phyloP scores from a whole-genome alignment of 2,329 filamentous ascomycete genomes.

The Claviceps sp. region DNA sequence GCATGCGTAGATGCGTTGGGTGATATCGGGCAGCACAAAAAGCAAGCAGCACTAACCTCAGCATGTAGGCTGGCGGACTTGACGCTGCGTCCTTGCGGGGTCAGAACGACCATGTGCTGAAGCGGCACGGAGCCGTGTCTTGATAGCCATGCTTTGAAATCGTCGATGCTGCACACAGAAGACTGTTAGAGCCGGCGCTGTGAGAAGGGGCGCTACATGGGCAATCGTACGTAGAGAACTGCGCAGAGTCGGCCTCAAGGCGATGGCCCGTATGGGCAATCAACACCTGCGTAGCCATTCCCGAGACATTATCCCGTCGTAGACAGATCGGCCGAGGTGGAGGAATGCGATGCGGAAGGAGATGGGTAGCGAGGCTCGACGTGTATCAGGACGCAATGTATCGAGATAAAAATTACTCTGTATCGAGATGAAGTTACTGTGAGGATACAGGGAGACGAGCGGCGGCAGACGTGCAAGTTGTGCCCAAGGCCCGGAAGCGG shows the following conservation, averaged over 20 bases:
- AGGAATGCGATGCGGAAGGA: neutral
- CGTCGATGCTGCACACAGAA: constrained; percentile 52
- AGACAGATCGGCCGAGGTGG: constrained; percentile 8
- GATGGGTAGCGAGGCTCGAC: neutral
- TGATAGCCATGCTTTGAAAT: constrained; percentile 70
- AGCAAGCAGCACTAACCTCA: constrained; percentile 44
- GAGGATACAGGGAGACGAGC: neutral
- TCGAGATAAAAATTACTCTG: neutral
- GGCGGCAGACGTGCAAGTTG: neutral
- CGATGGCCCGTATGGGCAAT: constrained; percentile 87
- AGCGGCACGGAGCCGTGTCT: constrained; percentile 59
- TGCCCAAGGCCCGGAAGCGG: neutral
- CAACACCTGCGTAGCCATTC: constrained; percentile 80
- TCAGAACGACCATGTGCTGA: constrained; percentile 77
- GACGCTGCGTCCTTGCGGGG: constrained; percentile 69
- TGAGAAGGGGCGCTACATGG: too few species aligned
- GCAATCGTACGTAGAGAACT: constrained; percentile 54
- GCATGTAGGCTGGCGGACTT: constrained; percentile 66
- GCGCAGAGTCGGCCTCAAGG: constrained; percentile 62
- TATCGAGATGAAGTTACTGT: neutral
- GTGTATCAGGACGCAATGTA: neutral
- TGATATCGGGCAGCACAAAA: neutral
- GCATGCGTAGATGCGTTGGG: neutral
- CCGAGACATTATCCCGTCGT: constrained; percentile 37
- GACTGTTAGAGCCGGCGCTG: neutral